Evolutionary conservation across 2,329 filamentous ascomycete species (phyloP), one percentile per base, ranked within the genome.

Genomic region (Dactylonectria estremocensis): DNA sequence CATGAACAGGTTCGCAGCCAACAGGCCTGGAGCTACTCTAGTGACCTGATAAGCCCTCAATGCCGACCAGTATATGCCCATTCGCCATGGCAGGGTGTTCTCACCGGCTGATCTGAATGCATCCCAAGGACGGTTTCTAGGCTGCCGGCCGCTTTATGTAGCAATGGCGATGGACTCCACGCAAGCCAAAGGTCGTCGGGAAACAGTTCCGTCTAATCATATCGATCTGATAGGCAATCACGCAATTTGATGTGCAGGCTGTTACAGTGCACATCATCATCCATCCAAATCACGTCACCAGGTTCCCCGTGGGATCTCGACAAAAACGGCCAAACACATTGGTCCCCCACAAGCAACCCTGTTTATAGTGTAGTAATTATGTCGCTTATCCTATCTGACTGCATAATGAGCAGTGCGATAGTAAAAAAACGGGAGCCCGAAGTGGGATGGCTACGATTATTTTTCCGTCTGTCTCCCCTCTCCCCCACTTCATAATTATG

Each of bases 181-280:
- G 11, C 7, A 9, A 40, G 62, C 49, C 55, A 64, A 60, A 56
- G 55, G 20, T 28, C 43, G 48, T 33, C 3, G 31, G 50, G 18
- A 53, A 28, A 7, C 40, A 33, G 22, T 60, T 37, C 22, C 20
- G 33, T 49, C 48, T 59, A 22, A 40, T 48, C 16, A 31, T 55
- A 43, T 31, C 5, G 20, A 31, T 20, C 6, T 53, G 55, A 59
- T 64, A 64, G 62, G 62, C 11, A n/a, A 48, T 64, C 40, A 35
- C 62, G 62, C 62, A 52, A 64, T 60, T 43, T 16, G n/a, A 43
- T 22, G 22, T n/a, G n/a, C 49, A 43, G 40, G 31, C 37, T 9
- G 22, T 49, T 20, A n/a, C 55, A 49, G 31, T 40, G 62, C 55
- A 59, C 62, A 60, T 64, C 62, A 64, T 64, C 55, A 48, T 64